Base-by-base conservation (phyloP, 2,329 filamentous ascomycete species). In the Colletotrichum salicis region DNA sequence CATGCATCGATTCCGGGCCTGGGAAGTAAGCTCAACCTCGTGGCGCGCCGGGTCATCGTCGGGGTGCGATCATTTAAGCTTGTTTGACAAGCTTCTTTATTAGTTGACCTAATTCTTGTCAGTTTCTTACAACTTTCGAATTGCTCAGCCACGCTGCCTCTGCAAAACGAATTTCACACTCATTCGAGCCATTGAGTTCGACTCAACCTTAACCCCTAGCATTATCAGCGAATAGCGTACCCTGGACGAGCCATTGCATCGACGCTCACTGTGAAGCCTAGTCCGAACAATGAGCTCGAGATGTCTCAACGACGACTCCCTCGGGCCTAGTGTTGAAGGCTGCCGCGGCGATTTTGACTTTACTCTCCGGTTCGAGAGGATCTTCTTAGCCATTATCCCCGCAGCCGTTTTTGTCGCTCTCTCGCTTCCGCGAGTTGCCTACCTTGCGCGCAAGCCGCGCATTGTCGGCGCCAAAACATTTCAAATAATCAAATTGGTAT, bases 331-430 rank as follows among this genome's bases (percentile, higher is more conserved):
- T 12, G 80, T 85, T 33, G 70, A 73, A 4, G 82, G 81, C 45
- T 86, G 83, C 62, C 81, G 83, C 6, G 80, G 76, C 64, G 79
- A 83, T 71, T 85, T 86, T 67, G 83, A 85, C 72, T 85, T 85
- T 51, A 85, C 83, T 4, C 76, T 85, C 64, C 79, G 78, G 10
- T 85, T 86, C 45, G 83, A 85, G 74, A 79, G 81, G 58, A 75
- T 84, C 13, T 79, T 85, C 57, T 80, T 85, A 22, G 78, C 79
- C 8, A 75, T 85, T 5, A 73, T 82, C 3, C 84, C 84, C 1
- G 76, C 82, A 1, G 71, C 78, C 4, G 59, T 83, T 0, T 83
- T 84, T 56, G 70, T 82, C 12, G 71, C 79, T 2, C 58, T 81
- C 1, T 79, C 79, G 0, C 59, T 81, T 59, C 76, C 79, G 29